phyloP scores from a whole-genome alignment of 202 grass and related monocot species.

The Panicum hallii region DNA sequence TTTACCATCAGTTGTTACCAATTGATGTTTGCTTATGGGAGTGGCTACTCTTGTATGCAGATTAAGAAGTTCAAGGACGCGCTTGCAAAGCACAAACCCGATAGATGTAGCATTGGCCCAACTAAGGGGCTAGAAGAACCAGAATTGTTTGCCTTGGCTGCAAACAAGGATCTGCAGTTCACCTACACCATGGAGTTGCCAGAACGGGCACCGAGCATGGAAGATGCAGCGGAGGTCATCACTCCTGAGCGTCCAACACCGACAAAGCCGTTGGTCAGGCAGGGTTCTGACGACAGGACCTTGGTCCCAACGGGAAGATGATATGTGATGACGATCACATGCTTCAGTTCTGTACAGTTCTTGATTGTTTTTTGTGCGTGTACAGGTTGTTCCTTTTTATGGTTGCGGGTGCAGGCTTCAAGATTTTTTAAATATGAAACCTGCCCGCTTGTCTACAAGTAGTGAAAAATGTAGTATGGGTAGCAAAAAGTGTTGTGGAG shows the following conservation, averaged over 20 bases:
- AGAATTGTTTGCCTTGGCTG: slow-evolving; percentile 60
- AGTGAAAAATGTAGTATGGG: neutral
- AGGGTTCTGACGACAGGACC: neutral
- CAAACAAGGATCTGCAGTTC: slow-evolving; percentile 73
- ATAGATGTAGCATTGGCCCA: slow-evolving; percentile 70
- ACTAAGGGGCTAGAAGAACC: slow-evolving; percentile 67
- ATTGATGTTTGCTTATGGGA: neutral
- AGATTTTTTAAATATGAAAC: slow-evolving; percentile 15
- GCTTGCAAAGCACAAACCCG: slow-evolving; percentile 69
- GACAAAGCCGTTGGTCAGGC: neutral
- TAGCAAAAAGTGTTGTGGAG: slow-evolving; percentile 17
- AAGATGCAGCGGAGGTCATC: neutral
- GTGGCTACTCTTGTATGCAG: slow-evolving; percentile 44
- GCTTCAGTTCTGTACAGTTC: slow-evolving; percentile 10
- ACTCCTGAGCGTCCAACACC: neutral
- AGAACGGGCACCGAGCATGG: slow-evolving; percentile 10
- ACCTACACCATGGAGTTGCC: slow-evolving; percentile 60
- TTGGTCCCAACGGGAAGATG: slow-evolving; percentile 8
- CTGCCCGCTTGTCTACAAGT: neutral
- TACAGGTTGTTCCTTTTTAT: neutral
- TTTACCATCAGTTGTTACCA: neutral
- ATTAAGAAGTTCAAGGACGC: slow-evolving; percentile 79
- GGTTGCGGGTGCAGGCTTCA: neutral
- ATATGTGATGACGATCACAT: neutral
- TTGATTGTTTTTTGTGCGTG: neutral